A percentile compares a stretch with the other conserved stretches of the same genome.
These are phyloP conservation scores for Tardiomyces blankii DNA, from an alignment of 1,139 yeast genomes.

Conservation along the genomic window DNA sequence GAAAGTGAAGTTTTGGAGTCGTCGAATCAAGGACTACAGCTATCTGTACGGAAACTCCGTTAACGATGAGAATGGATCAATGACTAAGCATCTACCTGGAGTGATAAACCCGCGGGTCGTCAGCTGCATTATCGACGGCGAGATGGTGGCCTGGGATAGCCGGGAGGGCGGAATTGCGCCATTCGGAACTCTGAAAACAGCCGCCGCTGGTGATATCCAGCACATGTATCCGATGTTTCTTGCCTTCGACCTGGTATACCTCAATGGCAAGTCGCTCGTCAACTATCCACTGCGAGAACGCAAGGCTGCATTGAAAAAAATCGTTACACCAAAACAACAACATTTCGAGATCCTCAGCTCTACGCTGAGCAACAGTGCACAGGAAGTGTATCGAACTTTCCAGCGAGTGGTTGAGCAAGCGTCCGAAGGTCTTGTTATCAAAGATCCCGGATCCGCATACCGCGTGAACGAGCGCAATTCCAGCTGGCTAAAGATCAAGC, in stretches of 20 bases:
- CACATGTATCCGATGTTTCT: conserved; percentile 46
- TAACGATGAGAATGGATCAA: conserved; percentile 39
- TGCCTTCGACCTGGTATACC: conserved; percentile 59
- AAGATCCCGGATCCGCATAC: conserved; percentile 51
- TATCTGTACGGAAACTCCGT: conserved; percentile 57
- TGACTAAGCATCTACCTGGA: conserved; percentile 43
- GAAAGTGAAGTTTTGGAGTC: conserved; percentile 48
- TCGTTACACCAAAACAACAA: conserved; percentile 39
- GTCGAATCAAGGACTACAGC: conserved; percentile 67
- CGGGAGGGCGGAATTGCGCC: conserved; percentile 51
- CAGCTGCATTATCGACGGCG: conserved; percentile 68
- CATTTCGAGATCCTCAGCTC: conserved; percentile 47
- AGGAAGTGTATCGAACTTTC: conserved; percentile 47
- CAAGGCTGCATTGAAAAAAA: conserved; percentile 36
- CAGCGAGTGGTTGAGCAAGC: conserved; percentile 44
- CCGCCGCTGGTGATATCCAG: conserved; percentile 35
- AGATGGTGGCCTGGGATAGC: conserved; percentile 82
- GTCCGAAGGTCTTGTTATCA: conserved; percentile 78
- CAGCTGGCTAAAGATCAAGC: conserved; percentile 80
- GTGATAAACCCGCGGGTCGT: conserved; percentile 35
- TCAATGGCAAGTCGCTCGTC: conserved; percentile 56
- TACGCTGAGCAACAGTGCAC: conserved; percentile 33
- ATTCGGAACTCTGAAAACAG: conserved; percentile 65
- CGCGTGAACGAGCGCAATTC: conserved; percentile 46
- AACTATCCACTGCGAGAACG: conserved; percentile 45